Evolutionary conservation across 805 yeast genomes (phyloP).

Genomic region (Schizosaccharomyces octosporus): DNA sequence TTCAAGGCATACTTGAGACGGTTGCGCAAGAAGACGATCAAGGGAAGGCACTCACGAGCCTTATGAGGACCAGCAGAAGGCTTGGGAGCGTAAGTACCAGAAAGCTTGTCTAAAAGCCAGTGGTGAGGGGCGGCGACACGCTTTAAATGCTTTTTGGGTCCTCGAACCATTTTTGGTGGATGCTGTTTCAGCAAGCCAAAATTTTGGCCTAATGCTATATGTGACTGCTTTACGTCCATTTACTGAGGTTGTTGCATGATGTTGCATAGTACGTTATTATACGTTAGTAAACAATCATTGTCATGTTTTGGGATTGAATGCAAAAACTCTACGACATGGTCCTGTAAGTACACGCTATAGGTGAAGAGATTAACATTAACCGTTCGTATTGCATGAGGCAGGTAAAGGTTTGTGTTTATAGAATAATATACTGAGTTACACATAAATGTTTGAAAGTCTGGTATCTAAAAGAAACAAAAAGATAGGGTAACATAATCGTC

Average conservation of each 20-base stretch:
- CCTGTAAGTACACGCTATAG: too few relatives aligned
- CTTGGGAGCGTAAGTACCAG: constrained; percentile 98
- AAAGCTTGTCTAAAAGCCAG: constrained; percentile 99
- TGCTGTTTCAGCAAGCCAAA: background rate
- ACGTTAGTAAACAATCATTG: too few relatives aligned
- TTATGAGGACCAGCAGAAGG: constrained; percentile 99
- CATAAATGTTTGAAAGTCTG: too few relatives aligned
- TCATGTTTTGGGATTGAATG: too few relatives aligned
- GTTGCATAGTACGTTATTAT: background rate
- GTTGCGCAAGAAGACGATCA: constrained; percentile 91
- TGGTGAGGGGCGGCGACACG: constrained; percentile 99
- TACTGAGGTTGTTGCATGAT: too few relatives aligned
- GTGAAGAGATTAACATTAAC: too few relatives aligned
- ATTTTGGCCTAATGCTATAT: background rate
- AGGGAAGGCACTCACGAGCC: constrained; percentile 92
- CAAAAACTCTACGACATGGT: too few relatives aligned
- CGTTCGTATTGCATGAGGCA: too few relatives aligned
- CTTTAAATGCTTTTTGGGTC: constrained; percentile 79
- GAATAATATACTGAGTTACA: too few relatives aligned
- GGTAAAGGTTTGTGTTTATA: too few relatives aligned
- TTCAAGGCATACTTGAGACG: constrained; percentile 95
- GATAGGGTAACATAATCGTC: too few relatives aligned
- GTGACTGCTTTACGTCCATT: background rate
- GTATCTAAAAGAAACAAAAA: too few relatives aligned
- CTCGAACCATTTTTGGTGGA: constrained; percentile 22